Evolutionary conservation across 345 rosid genomes (phyloP), one percentile per base, ranked within the genome.

Genomic region (Melaleuca alternifolia): DNA sequence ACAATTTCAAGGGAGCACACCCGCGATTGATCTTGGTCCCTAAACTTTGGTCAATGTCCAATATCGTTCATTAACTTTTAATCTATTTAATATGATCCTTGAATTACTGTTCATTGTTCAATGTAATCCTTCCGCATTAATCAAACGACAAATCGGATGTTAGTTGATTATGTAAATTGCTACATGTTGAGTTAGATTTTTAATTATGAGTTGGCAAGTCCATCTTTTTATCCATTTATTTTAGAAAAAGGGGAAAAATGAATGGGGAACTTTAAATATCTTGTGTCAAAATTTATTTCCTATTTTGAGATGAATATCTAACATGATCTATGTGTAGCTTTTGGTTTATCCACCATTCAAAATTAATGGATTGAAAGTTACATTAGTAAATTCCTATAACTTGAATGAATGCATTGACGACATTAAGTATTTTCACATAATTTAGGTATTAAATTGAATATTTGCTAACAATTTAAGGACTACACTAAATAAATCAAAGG

Each of bases 231-330:
- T 37, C 13, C 4, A 1, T 71, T 24, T 5, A 37, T 71, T 33
- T 59, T 33, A 20, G 7, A 71, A 71, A 37, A 37, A n/a, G 12
- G 12, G 18, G 20, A 18, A 62, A 30, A 28, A 7, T 3, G 30
- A 33, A 61, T 14, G 21, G 15, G 10, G 10, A 41, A 30, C 21
- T 62, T 62, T 15, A 62, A 30, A 30, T 30, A 28, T 62, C 18
- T 9, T 1, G 14, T 0, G 11, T 15, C 11, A 5, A 7, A 30
- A 0, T 30, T 62, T 54, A 6, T 1, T 62, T 30, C 8, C 11
- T 30, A 30, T 28, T 65, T 30, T 65, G 44, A 65, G 44, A 30
- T 3, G 44, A 30, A 65, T 1, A 14, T 33, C 44, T 65, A 15
- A 18, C 2, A 4, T 8, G 46, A 65, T 9, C 3, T 18, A 65